Evolutionary conservation across 352 stramenopile genomes (phyloP).

Genomic region (Phytopythium helicoides): DNA sequence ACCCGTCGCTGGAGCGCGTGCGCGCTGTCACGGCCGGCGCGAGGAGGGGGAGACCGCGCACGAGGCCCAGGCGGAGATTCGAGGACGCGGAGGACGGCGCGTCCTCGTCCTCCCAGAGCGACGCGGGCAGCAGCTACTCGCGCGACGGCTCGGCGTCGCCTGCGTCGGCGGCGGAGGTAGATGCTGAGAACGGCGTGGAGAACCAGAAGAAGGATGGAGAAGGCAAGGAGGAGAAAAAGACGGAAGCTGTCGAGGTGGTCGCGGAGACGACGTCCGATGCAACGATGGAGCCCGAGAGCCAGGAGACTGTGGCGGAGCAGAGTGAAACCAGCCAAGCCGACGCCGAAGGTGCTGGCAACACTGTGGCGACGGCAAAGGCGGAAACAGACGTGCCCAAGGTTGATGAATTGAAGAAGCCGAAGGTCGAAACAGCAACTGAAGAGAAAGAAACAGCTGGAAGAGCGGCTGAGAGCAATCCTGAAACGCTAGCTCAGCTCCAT

Average conservation of each 20-base stretch:
- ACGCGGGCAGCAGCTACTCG: constrained; percentile 14
- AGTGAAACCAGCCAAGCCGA: too few species aligned
- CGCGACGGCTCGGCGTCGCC: neutral
- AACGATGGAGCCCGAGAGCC: too few species aligned
- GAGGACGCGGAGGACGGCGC: constrained; percentile 25
- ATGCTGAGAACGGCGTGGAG: constrained; percentile 6
- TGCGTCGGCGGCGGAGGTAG: constrained; percentile 2
- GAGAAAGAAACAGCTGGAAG: neutral
- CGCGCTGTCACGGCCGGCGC: neutral
- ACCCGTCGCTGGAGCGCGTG: constrained; percentile 22
- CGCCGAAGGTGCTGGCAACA: too few species aligned
- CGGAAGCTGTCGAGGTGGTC: constrained; percentile 1
- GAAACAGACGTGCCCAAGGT: neutral
- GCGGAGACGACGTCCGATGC: too few species aligned
- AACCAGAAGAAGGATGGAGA: constrained; percentile 7
- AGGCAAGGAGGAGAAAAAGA: constrained; percentile 1
- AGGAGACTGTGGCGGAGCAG: too few species aligned
- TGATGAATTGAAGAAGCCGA: neutral
- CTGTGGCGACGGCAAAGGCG: too few species aligned
- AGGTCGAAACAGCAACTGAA: neutral
- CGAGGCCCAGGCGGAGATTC: constrained; percentile 27
- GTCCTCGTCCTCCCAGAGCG: constrained; percentile 16
- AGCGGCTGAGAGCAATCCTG: constrained; percentile 29
- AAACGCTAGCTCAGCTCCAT: constrained; percentile 43
- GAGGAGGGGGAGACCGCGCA: constrained; percentile 15